A percentile compares a stretch with the other conserved stretches of the same genome.
Evolutionary conservation across 805 yeast genomes (phyloP).

Genomic region (Barnettozyma sp.): DNA sequence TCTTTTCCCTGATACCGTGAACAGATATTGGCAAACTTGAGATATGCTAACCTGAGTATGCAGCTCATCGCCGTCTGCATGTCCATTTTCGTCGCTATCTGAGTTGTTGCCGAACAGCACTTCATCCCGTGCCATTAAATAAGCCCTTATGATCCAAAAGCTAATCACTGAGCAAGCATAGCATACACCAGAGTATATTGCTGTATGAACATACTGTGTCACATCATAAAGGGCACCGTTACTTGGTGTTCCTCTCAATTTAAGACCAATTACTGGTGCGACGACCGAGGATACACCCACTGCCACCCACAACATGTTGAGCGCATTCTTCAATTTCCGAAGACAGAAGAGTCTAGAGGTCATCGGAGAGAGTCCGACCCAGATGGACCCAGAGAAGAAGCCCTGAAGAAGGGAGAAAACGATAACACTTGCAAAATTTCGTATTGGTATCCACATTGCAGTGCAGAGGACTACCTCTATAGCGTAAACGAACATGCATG

Average conservation of each 20-base stretch:
- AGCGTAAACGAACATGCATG: constrained; percentile 32
- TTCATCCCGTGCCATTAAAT: constrained; percentile 44
- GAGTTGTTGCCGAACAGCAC: constrained; percentile 21
- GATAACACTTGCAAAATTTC: constrained; percentile 49
- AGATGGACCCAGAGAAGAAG: constrained; percentile 52
- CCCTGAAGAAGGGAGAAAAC: constrained; percentile 49
- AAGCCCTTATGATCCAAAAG: constrained; percentile 45
- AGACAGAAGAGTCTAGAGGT: constrained; percentile 49
- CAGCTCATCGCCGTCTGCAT: constrained; percentile 23
- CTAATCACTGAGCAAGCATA: constrained; percentile 40
- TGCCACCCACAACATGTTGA: constrained; percentile 47
- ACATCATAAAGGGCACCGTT: constrained; percentile 32
- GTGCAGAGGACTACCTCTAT: constrained; percentile 35
- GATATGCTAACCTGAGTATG: constrained; percentile 14
- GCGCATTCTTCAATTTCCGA: constrained; percentile 39
- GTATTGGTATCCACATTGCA: constrained; percentile 53
- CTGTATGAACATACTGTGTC: constrained; percentile 43
- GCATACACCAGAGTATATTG: constrained; percentile 53
- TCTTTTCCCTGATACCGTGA: constrained; percentile 10
- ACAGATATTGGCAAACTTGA: constrained; percentile 4
- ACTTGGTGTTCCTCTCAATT: constrained; percentile 32
- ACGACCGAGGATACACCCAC: constrained; percentile 45
- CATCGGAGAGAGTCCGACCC: constrained; percentile 48
- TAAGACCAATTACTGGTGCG: constrained; percentile 55
- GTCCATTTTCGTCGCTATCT: constrained; percentile 6